Evolutionary conservation across 176 grass and related monocot species (phyloP), one percentile per base, ranked within the genome.

Genomic region (Juncus effusus): DNA sequence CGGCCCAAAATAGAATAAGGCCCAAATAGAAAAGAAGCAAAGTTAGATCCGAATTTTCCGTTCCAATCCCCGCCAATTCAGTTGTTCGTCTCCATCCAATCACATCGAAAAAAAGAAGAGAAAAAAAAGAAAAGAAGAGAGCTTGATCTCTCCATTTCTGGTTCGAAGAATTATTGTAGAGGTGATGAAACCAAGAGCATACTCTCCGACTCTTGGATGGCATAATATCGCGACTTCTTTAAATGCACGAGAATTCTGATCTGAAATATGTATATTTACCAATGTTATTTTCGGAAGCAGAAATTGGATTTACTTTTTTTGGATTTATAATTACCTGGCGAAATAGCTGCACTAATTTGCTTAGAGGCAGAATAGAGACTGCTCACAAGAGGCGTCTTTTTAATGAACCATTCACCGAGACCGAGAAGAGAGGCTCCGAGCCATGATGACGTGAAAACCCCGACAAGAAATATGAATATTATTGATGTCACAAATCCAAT

Each of bases 141-240:
- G n/a, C n/a, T n/a, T n/a, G n/a, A n/a, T n/a, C n/a, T 78, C 76
- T n/a, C 73, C 82, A 14, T 38, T 36, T 55, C 76, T 44, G 10
- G 57, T 70, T 1, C 76, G 82, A 13, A 89, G 82, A 53, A 78
- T 69, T 77, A 95, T 67, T 12, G 76, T 85, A 2, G 85, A 89
- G 10, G 85, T 95, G 60, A 95, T 78, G 85, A 95, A 95, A 7
- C 85, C 90, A 3, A 89, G 67, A 12, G 90, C 82, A 8, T 88
- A 93, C 62, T 93, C 89, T 40, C 81, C 89, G 16, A 83, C 70
- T 58, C 89, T 74, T 0, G 85, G 89, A 51, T 94, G 89, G 7
- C 85, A 64, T 66, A 94, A 70, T 74, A 94, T 88, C 53, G 87
- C 85, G 52, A 82, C 90, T 80, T 95, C 90, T 72, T 95, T 83